Evolutionary conservation across 2,329 filamentous ascomycete genomes (phyloP), one percentile per base, ranked within the genome.

Genomic region (Passalora sequoiae): DNA sequence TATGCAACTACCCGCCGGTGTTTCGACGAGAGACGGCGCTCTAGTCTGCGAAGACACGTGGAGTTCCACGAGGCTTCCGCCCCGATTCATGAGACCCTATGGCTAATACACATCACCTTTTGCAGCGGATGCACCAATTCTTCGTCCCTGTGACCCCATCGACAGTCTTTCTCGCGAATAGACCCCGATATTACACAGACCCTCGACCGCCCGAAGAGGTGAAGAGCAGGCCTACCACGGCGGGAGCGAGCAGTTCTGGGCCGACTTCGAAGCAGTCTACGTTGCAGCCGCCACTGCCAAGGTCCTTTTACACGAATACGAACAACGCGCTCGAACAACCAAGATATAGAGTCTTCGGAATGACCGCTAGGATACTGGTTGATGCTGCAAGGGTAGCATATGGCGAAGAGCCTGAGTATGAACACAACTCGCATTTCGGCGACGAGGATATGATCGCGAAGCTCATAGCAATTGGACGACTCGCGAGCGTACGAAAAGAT

Each of bases 301-400:
- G 43, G n/a, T 48, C 50, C 2, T 60, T 62, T 43, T 61, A 62
- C 38, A 45, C 44, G 1, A 56, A 49, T 8, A 47, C 54, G 37
- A 52, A 49, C 6, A 57, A 63, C 43, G 51, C 60, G 12, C 40
- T 61, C 19, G 43, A 55, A 17, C 56, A 62, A 45, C 55, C 60
- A 4, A 49, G 62, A 27, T 95, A 92, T 67, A 81, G 85, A 55
- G 89, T 97, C 4, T 96, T 89, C 77, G 91, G 91, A 12, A 91
- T 97, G 87, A 97, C 91, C 40, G 91, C 88, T 2, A 74, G 88
- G 40, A 91, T 97, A 42, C 65, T 96, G 42, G 86, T 96, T 4
- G 91, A 97, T 67, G 84, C 85, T 4, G 89, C 91, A 24, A 74
- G 86, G 50, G 75, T 94, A 13, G 91, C 89, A 15, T 97, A 92